Conservation (phyloP, 1,284 basidiomycete genomes). For the Xerocomus minutiporus region DNA sequence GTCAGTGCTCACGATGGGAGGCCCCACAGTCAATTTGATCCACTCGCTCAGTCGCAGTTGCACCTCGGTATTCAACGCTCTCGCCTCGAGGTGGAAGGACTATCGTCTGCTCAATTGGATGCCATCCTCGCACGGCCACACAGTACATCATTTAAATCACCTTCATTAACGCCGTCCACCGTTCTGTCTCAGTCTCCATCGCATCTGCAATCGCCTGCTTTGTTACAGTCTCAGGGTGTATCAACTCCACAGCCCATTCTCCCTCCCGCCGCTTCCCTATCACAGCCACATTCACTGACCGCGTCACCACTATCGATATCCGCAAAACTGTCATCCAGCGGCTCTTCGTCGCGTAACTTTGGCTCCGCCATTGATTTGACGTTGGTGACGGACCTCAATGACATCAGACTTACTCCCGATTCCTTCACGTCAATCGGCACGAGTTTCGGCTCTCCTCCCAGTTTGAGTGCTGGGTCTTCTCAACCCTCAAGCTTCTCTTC, state of each 20-base stretch:
- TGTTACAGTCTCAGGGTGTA: conserved; percentile 20
- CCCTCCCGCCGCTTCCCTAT: conserved; percentile 22
- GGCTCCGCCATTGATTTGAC: conserved; percentile 18
- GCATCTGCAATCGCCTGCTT: conserved; percentile 16
- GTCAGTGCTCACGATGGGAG: conserved; percentile 26
- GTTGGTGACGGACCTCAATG: conserved; percentile 25
- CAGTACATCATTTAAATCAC: conserved; percentile 26
- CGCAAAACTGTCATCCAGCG: conserved; percentile 18
- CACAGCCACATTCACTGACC: conserved; percentile 26
- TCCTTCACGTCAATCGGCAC: conserved; percentile 24
- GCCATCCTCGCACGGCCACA: conserved; percentile 24
- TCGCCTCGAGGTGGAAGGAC: conserved; percentile 27
- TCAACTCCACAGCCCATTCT: conserved; percentile 21
- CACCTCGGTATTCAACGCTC: conserved; percentile 25
- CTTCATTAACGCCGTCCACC: conserved; percentile 18
- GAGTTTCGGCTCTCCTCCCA: conserved; percentile 27
- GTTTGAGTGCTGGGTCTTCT: conserved; percentile 25
- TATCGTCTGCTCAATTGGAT: conserved; percentile 27
- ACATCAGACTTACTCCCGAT: conserved; percentile 26
- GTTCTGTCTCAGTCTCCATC: conserved; percentile 22
- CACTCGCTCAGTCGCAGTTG: conserved; percentile 22
- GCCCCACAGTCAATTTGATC: conserved; percentile 20
- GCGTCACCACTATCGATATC: conserved; percentile 25
- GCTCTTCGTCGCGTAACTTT: conserved; percentile 21
- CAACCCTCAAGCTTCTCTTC: conserved; percentile 28